These are phyloP conservation scores for Pseudomonodictys pantanalensis DNA, from an alignment of 495 filamentous ascomycete genomes.

Conservation along the genomic window DNA sequence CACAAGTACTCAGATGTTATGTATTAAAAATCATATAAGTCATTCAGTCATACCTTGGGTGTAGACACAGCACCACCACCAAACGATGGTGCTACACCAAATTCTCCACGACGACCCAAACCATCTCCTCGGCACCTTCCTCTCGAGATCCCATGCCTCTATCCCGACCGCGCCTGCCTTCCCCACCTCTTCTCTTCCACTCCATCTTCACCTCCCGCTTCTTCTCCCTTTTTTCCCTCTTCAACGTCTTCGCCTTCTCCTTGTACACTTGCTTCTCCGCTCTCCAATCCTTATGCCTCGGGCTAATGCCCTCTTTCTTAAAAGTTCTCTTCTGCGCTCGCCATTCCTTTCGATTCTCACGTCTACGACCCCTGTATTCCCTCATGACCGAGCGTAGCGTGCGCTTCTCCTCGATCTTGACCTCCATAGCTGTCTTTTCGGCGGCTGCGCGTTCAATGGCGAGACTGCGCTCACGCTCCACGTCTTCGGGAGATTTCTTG, in stretches of 20 bases:
- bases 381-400: slow-evolving; percentile 9
- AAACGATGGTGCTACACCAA: no score
- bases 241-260: slow-evolving; percentile 9
- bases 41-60: no score
- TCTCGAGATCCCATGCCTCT: background rate
- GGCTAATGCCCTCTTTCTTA: background rate
- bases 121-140: slow-evolving; percentile 6
- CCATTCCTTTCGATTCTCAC: slow-evolving; percentile 13
- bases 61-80: no score
- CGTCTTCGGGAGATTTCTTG: slow-evolving; percentile 17
- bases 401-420: slow-evolving; percentile 24
- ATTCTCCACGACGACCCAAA: slow-evolving; percentile 33
- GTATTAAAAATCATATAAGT: no score
- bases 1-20: no score
- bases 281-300: background rate
- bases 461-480: slow-evolving; percentile 7
- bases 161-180: background rate
- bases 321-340: slow-evolving; percentile 5
- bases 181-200: background rate
- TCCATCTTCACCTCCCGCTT: background rate
- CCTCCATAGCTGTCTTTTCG: slow-evolving; percentile 8
- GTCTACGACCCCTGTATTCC: background rate
- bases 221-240: background rate
- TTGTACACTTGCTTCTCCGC: slow-evolving; percentile 1
- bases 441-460: slow-evolving; percentile 23